Base-by-base conservation (phyloP, 2,329 filamentous ascomycete species). In the Diaporthe amygdali region DNA sequence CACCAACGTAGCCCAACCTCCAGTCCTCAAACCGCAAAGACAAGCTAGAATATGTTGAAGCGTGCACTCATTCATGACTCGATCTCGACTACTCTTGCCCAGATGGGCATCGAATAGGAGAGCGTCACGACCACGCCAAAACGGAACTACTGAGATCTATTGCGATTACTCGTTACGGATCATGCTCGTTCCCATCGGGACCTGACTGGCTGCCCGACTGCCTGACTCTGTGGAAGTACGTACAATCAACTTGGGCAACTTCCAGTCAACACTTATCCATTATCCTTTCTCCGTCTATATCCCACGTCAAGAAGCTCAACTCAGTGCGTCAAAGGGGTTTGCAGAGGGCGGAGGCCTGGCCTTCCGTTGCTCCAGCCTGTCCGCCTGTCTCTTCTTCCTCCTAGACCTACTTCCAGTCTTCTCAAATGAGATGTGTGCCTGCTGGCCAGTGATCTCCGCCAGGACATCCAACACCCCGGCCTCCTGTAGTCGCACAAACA, bases 291-390 rank as follows among this genome's bases (percentile, higher is more conserved):
- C 20, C 20, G 34, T 15, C 25, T 15, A 30, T 8, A 17, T 59
- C 44, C 20, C 39, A 25, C 25, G 32, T 66, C 32, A 64, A 27
- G 41, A 64, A n/a, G 41, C 9, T 49, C 41, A n/a, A 37, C 34
- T 46, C 47, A 72, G 51, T 6, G 47, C 71, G 32, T 68, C 72
- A 8, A 67, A 73, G 2, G 66, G 69, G 47, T 73, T 73, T 8
- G 52, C 34, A 14, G 52, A 51, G 2, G 32, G 51, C 9, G 2
- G 14, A 9, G 39, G 15, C 32, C 54, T 27, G 34, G 51, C n/a
- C 46, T 30, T 41, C 15, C n/a, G 32, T n/a, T 51, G 22, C 7
- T 34, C 30, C 32, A 22, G 30, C 32, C 32, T 56, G 15, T n/a
- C 46, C 20, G 9, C 30, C 20, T 3, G 44, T 34, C 51, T 47